Conservation (phyloP, 2,329 filamentous ascomycete genomes). For the Fusarium sp. region DNA sequence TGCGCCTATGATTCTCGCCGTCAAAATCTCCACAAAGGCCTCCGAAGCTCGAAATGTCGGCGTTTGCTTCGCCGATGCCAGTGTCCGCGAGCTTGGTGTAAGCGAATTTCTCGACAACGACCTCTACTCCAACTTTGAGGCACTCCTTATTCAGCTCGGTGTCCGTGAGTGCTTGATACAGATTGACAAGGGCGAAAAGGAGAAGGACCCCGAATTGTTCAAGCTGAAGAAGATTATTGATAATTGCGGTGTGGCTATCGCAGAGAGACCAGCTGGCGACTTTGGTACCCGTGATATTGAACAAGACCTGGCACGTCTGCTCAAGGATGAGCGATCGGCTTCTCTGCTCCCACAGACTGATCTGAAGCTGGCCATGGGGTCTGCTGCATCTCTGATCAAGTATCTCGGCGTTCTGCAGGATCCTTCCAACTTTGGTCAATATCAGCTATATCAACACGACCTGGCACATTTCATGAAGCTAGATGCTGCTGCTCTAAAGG, state of each 20-base stretch:
- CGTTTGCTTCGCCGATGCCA: constrained; percentile 97
- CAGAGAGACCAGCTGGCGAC: constrained; percentile 78
- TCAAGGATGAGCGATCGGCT: constrained; percentile 84
- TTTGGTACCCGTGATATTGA: constrained; percentile 94
- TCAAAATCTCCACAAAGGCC: constrained; percentile 91
- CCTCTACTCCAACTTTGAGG: constrained; percentile 97
- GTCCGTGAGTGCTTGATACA: constrained; percentile 94
- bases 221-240: constrained; percentile 91
- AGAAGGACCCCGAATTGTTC: constrained; percentile 85
- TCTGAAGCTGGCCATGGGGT: constrained; percentile 93
- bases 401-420: constrained; percentile 93
- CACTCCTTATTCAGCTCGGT: constrained; percentile 92
- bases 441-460: constrained; percentile 96
- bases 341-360: constrained; percentile 87
- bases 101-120: constrained; percentile 99
- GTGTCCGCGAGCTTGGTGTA: constrained; percentile 91
- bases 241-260: constrained; percentile 88
- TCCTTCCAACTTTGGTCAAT: constrained; percentile 94
- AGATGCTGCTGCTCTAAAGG: constrained; percentile 91
- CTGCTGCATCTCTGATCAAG: constrained; percentile 91
- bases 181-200: constrained; percentile 78
- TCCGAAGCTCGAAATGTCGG: constrained; percentile 86
- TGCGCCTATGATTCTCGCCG: constrained; percentile 91
- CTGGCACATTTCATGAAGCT: constrained; percentile 98
- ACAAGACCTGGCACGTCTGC: constrained; percentile 85